phyloP scores from a whole-genome alignment of 2,329 filamentous ascomycete species.

The Immersiporthe knoxdaviesiana region DNA sequence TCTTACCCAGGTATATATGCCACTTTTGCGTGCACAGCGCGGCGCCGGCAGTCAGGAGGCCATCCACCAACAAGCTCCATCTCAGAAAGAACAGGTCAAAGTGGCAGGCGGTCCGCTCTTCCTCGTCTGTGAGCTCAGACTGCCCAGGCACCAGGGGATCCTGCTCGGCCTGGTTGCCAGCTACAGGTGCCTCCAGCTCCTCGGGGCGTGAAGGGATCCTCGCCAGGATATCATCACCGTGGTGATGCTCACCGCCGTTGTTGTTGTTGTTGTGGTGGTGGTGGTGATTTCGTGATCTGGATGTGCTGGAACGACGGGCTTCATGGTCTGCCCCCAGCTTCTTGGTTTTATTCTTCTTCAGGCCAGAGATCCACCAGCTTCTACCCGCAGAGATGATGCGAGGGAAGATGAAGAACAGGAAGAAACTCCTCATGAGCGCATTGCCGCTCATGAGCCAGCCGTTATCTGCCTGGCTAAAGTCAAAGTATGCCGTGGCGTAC shows the following conservation, averaged over 20 bases:
- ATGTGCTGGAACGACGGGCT: neutral
- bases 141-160: constrained; percentile 50
- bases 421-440: constrained; percentile 53
- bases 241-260: constrained; percentile 14
- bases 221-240: constrained; percentile 11
- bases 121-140: constrained; percentile 35
- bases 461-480: constrained; percentile 54
- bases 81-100: constrained; percentile 72
- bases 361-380: constrained; percentile 42
- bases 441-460: constrained; percentile 58
- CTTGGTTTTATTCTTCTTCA: constrained; percentile 39
- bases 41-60: constrained; percentile 63
- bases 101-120: constrained; percentile 51
- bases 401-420: constrained; percentile 55
- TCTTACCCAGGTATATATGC: constrained; percentile 67
- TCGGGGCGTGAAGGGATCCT: constrained; percentile 44
- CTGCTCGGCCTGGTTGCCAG: constrained; percentile 35
- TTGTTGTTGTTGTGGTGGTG: neutral
- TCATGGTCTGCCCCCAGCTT: neutral
- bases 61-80: constrained; percentile 68
- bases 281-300: neutral
- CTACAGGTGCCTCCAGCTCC: constrained; percentile 46
- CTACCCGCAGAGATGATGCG: constrained; percentile 53
- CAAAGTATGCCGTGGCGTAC: constrained; percentile 56
- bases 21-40: constrained; percentile 65